These are phyloP conservation scores for Vitis hybrid DNA, from an alignment of 177 flowering plant species.

Conservation along the genomic window DNA sequence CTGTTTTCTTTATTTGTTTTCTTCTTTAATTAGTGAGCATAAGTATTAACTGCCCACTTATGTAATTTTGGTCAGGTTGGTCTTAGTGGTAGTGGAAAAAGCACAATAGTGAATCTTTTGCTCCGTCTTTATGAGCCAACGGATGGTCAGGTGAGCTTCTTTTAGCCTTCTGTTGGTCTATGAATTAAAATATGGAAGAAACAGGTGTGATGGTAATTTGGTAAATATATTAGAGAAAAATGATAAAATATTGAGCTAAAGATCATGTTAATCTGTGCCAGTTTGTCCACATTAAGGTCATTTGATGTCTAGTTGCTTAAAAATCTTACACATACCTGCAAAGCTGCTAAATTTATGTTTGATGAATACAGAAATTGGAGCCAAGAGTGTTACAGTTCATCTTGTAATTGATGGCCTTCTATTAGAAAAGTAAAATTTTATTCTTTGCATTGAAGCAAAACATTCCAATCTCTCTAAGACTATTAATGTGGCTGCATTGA, in stretches of 20 bases:
- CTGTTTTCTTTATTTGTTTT: neutral
- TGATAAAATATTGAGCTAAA: neutral
- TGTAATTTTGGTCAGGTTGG: constrained; percentile 62
- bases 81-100: constrained; percentile 96
- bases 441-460: too few relatives aligned
- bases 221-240: neutral
- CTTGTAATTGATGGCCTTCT: too few relatives aligned
- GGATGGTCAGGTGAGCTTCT: constrained; percentile 63
- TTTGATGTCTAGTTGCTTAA: neutral
- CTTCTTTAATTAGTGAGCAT: neutral
- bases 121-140: constrained; percentile 95
- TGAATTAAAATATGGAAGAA: neutral
- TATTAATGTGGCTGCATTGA: too few relatives aligned
- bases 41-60: neutral
- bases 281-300: neutral
- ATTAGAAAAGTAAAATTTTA: too few relatives aligned
- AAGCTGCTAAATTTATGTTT: neutral
- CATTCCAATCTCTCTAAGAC: too few relatives aligned
- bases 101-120: constrained; percentile 83
- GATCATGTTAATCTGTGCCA: neutral
- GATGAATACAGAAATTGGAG: neutral
- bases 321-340: neutral
- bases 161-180: constrained; percentile 5
- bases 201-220: neutral
- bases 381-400: neutral